Conservation (phyloP, 257 asterid species). For the Knoxia roxburghii region DNA sequence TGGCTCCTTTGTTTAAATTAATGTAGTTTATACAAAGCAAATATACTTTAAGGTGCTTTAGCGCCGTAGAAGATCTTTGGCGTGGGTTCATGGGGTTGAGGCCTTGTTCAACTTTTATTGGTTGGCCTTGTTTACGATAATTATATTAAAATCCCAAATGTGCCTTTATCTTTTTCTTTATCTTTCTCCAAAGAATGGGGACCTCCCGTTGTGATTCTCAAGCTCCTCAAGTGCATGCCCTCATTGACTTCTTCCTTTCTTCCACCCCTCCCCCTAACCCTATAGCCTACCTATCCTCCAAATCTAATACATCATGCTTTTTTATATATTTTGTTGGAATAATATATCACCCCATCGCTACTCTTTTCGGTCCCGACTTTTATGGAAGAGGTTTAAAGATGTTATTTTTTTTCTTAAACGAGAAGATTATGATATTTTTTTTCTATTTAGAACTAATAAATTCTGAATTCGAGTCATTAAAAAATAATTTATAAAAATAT, state of each 20-base stretch:
- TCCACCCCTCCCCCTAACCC: background rate
- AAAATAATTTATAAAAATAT: no score
- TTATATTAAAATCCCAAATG: background rate
- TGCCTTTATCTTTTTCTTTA: conserved; percentile 24
- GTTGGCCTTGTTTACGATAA: conserved; percentile 4
- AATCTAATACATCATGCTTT: no score
- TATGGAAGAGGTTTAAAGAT: no score
- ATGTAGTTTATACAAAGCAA: conserved; percentile 43
- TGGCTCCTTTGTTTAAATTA: conserved; percentile 22
- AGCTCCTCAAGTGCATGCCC: background rate
- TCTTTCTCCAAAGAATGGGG: conserved; percentile 23
- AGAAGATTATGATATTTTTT: no score
- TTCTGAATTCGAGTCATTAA: no score
- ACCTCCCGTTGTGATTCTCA: conserved; percentile 9
- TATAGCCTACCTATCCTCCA: no score
- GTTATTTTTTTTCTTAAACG: no score
- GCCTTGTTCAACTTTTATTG: conserved; percentile 23
- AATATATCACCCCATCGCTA: no score
- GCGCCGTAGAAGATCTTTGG: conserved; percentile 46
- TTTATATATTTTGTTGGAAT: no score
- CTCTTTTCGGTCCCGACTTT: no score
- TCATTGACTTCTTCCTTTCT: background rate
- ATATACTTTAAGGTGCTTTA: conserved; percentile 49
- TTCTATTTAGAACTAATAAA: no score
- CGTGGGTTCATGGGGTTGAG: conserved; percentile 39